These are phyloP conservation scores for Leccinum boreale DNA, from an alignment of 768 basidiomycete genomes.

Conservation along the genomic window DNA sequence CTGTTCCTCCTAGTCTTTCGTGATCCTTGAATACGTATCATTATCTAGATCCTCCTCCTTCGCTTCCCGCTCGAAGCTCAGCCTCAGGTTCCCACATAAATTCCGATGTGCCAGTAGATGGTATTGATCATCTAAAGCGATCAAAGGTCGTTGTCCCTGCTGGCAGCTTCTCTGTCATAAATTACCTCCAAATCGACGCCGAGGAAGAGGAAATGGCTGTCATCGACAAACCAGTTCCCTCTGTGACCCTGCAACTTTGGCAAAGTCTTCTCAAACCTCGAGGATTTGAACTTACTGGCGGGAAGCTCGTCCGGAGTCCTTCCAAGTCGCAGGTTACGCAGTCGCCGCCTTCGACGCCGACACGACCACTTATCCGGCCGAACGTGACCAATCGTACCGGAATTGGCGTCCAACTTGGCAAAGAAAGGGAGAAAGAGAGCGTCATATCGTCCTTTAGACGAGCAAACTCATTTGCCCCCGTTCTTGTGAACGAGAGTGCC, in stretches of 20 bases:
- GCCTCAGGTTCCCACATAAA: constrained; percentile 11
- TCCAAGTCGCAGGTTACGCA: constrained; percentile 39
- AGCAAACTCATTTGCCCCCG: constrained; percentile 60
- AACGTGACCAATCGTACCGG: not conserved
- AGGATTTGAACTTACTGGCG: constrained; percentile 58
- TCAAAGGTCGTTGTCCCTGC: constrained; percentile 10
- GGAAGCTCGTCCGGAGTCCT: constrained; percentile 61
- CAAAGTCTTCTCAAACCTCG: constrained; percentile 61
- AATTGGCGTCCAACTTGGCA: constrained; percentile 1
- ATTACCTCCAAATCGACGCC: constrained; percentile 17
- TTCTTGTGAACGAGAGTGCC: constrained; percentile 20
- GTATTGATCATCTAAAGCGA: constrained; percentile 19
- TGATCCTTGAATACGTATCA: not conserved
- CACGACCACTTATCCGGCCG: constrained; percentile 10
- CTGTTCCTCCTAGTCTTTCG: not conserved
- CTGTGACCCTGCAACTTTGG: constrained; percentile 68
- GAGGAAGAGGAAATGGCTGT: constrained; percentile 58
- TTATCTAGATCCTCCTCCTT: constrained; percentile 10
- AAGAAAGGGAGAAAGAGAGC: constrained; percentile 26
- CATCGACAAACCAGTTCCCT: constrained; percentile 54
- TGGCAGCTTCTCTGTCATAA: constrained; percentile 20
- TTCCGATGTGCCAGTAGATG: constrained; percentile 11
- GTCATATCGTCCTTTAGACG: constrained; percentile 62
- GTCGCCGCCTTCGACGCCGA: constrained; percentile 16
- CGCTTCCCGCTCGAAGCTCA: constrained; percentile 14